phyloP scores from a whole-genome alignment of 192 early-diverging fungal species.

The Coemansia sp. region DNA sequence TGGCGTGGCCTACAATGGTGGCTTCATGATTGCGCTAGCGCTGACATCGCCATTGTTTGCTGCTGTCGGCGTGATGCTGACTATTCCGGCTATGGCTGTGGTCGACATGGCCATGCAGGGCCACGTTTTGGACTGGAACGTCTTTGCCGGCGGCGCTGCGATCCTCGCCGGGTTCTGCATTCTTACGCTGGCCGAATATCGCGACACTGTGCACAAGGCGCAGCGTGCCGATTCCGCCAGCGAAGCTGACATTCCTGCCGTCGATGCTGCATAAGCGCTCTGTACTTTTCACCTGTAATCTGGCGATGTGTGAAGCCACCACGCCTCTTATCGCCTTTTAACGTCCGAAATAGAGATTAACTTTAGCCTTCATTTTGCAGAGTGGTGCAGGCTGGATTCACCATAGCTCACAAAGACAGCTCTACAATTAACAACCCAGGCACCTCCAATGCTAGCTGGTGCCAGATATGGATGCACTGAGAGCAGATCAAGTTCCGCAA shows the following conservation, averaged over 20 bases:
- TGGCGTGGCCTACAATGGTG: conserved; percentile 74
- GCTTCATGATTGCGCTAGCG: conserved; percentile 75
- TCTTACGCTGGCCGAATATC: conserved; percentile 51
- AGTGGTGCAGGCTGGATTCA: background rate
- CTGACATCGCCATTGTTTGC: conserved; percentile 72
- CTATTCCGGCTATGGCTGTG: conserved; percentile 69
- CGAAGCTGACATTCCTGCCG: background rate
- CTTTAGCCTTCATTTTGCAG: background rate
- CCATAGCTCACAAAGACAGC: background rate
- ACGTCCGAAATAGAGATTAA: background rate
- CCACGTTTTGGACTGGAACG: conserved; percentile 54
- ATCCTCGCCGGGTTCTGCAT: conserved; percentile 60
- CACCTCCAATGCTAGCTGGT: background rate
- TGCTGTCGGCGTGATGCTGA: conserved; percentile 77
- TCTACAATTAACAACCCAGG: background rate
- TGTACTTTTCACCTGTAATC: background rate
- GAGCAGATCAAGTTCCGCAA: background rate
- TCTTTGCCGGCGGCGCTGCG: conserved; percentile 55
- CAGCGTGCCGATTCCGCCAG: background rate
- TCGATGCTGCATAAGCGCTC: background rate
- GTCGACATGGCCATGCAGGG: conserved; percentile 58
- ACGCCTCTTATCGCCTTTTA: background rate
- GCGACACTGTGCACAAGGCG: conserved; percentile 35
- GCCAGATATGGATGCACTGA: background rate
- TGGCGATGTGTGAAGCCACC: background rate